Percentiles rank a stretch among this genome's conserved stretches.
phyloP scores from a whole-genome alignment of 345 rosid genomes.

The Hibiscus tridactylites region DNA sequence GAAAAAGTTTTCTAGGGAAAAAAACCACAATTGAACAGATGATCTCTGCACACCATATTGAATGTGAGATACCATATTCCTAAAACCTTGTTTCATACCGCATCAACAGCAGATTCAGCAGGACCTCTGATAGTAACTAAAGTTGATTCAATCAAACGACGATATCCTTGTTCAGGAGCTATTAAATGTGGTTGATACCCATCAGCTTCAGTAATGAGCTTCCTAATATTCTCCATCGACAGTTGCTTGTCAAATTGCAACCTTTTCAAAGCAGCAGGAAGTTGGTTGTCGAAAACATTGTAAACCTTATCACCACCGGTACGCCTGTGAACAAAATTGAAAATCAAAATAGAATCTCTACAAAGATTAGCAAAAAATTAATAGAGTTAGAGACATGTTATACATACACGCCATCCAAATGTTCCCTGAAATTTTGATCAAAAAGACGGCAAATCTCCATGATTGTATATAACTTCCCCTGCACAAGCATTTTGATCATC shows the following conservation, averaged over 20 bases:
- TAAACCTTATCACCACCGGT: conserved; percentile 96
- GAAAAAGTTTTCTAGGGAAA: background rate
- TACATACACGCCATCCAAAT: conserved; percentile 94
- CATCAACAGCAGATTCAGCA: conserved; percentile 98
- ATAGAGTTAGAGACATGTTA: background rate
- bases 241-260: conserved; percentile 97
- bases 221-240: conserved; percentile 93
- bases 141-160: conserved; percentile 94
- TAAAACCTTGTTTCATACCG: conserved; percentile 41
- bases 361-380: background rate
- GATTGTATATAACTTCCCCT: conserved; percentile 93
- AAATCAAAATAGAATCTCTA: conserved; percentile 2
- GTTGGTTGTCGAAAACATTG: conserved; percentile 92
- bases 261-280: conserved; percentile 97
- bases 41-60: background rate
- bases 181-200: conserved; percentile 99
- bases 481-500: conserved; percentile 20
- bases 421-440: conserved; percentile 92
- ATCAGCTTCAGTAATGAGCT: conserved; percentile 98
- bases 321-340: conserved; percentile 43
- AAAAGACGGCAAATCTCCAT: conserved; percentile 98
- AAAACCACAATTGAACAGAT: background rate
- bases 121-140: conserved; percentile 88
- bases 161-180: conserved; percentile 99
- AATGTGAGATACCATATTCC: background rate